These are phyloP conservation scores for Lentinus brumalis DNA, from an alignment of 768 basidiomycete genomes.

Conservation along the genomic window DNA sequence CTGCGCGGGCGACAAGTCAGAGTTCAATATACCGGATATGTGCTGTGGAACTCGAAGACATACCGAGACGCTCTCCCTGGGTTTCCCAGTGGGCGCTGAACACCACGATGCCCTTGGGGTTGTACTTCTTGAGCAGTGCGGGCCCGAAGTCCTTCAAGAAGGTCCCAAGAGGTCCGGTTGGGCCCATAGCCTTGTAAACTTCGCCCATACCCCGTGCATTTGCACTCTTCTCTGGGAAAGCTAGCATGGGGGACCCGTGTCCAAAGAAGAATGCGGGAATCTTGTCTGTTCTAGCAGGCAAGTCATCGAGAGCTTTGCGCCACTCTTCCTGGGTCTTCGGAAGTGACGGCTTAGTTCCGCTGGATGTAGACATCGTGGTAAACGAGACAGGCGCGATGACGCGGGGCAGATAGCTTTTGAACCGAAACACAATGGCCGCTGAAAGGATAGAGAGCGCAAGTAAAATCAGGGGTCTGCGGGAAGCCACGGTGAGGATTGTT, in stretches of 20 bases:
- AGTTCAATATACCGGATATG: conserved; percentile 2
- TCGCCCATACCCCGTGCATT: conserved; percentile 11
- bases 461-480: not conserved
- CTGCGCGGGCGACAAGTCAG: conserved; percentile 35
- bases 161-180: conserved; percentile 52
- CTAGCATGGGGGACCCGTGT: conserved; percentile 63
- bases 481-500: not conserved
- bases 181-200: conserved; percentile 36
- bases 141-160: conserved; percentile 73
- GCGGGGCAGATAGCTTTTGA: conserved; percentile 19
- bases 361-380: conserved; percentile 21
- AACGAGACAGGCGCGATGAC: conserved; percentile 8
- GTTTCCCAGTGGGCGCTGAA: conserved; percentile 89
- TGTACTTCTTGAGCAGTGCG: conserved; percentile 64
- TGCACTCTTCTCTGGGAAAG: conserved; percentile 33
- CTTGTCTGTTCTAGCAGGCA: conserved; percentile 57
- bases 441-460: conserved; percentile 14
- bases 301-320: conserved; percentile 52
- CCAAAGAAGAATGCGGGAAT: conserved; percentile 80
- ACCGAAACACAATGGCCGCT: conserved; percentile 17
- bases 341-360: conserved; percentile 8
- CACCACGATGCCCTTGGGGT: conserved; percentile 77
- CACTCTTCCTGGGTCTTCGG: conserved; percentile 47
- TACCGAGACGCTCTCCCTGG: conserved; percentile 55
- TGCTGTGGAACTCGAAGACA: conserved; percentile 16